Percentiles rank a stretch among this genome's conserved stretches.
Evolutionary conservation across 345 rosid genomes (phyloP).

Genomic region (Sonneratia caseolaris): DNA sequence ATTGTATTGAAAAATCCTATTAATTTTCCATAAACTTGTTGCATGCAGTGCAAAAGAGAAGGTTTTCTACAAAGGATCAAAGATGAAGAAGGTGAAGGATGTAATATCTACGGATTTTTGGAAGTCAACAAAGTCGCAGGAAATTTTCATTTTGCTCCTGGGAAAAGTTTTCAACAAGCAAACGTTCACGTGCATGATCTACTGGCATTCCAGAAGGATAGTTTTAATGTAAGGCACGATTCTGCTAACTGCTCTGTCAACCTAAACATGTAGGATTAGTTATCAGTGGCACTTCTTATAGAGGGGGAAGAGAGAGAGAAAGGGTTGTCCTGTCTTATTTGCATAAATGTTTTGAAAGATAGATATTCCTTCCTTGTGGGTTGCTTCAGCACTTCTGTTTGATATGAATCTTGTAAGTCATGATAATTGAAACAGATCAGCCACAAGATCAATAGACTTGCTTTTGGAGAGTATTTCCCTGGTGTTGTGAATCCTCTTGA

Average conservation of each 20-base stretch:
- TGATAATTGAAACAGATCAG: slow-evolving; percentile 49
- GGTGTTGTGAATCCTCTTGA: slow-evolving; percentile 98
- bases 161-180: slow-evolving; percentile 93
- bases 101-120: slow-evolving; percentile 84
- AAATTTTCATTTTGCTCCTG: slow-evolving; percentile 96
- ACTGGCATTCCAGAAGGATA: slow-evolving; percentile 75
- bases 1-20: background rate
- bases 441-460: slow-evolving; percentile 72
- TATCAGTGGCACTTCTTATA: background rate
- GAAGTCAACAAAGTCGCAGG: slow-evolving; percentile 97
- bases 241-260: slow-evolving; percentile 1
- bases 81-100: slow-evolving; percentile 96
- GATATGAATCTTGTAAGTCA: slow-evolving; percentile 2
- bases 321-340: background rate
- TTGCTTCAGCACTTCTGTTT: background rate
- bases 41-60: slow-evolving; percentile 82
- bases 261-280: background rate
- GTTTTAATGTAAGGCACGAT: slow-evolving; percentile 57
- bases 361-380: background rate
- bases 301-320: background rate
- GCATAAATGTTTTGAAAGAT: background rate
- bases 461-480: slow-evolving; percentile 83
- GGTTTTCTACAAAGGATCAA: slow-evolving; percentile 79
- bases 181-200: slow-evolving; percentile 82
- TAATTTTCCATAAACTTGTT: slow-evolving; percentile 3